A percentile compares a stretch with the other conserved stretches of the same genome.
Evolutionary conservation across 192 early-diverging fungal species (phyloP).

Genomic region (Spinellus fusiger): DNA sequence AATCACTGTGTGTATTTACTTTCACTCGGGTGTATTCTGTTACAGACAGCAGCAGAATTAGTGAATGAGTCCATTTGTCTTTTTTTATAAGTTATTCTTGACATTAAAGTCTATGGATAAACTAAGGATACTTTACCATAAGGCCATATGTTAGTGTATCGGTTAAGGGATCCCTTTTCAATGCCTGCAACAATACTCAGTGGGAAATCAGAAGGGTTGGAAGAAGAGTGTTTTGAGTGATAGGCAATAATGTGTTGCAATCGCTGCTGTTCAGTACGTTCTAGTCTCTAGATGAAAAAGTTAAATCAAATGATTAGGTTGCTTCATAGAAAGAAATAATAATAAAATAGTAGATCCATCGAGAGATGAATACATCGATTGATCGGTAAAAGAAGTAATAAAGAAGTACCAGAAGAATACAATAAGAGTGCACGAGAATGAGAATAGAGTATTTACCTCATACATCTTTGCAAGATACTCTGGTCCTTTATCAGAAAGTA

Average conservation of each 20-base stretch:
- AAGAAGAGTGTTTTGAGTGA: constrained; percentile 37
- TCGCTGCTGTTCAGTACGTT: constrained; percentile 55
- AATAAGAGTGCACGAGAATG: background rate
- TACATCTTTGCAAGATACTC: constrained; percentile 21
- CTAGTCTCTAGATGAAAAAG: constrained; percentile 41
- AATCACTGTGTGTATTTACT: constrained; percentile 46
- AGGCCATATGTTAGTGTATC: constrained; percentile 79
- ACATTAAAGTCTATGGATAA: no score
- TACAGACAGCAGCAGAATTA: background rate
- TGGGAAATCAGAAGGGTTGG: constrained; percentile 35
- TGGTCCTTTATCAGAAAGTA: constrained; percentile 14
- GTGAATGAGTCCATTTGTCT: background rate
- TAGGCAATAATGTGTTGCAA: constrained; percentile 56
- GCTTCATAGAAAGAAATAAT: constrained; percentile 27
- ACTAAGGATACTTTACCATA: no score
- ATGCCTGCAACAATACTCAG: constrained; percentile 74
- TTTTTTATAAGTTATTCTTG: no score
- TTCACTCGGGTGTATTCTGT: constrained; percentile 30
- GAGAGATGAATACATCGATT: no score
- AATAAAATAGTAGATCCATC: no score
- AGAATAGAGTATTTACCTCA: constrained; percentile 11
- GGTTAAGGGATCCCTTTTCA: constrained; percentile 63
- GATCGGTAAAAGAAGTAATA: constrained; percentile 4
- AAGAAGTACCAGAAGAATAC: background rate
- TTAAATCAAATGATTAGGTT: no score